A percentile compares a stretch with the other conserved stretches of the same genome.
Evolutionary conservation across 2,329 filamentous ascomycete species (phyloP).

Genomic region (Fusarium sp.): DNA sequence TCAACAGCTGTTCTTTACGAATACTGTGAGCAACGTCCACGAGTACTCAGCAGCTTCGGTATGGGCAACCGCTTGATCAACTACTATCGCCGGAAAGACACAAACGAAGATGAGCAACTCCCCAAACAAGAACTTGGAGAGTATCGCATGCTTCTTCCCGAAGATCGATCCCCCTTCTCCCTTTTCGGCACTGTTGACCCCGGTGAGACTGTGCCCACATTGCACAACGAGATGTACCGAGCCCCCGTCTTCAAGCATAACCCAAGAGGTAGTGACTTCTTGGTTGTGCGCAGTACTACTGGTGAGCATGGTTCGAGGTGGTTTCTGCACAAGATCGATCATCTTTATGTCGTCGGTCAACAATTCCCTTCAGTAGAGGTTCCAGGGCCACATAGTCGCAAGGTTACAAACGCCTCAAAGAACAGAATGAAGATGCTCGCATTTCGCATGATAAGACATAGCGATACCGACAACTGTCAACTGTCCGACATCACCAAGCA

Average conservation of each 20-base stretch:
- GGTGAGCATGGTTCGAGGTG: constrained; percentile 80
- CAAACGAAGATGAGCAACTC: constrained; percentile 75
- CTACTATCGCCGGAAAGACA: constrained; percentile 87
- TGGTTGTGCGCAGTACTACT: constrained; percentile 84
- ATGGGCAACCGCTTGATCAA: constrained; percentile 98
- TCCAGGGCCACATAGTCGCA: constrained; percentile 90
- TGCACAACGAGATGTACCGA: constrained; percentile 95
- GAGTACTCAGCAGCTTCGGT: constrained; percentile 92
- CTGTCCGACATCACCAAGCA: constrained; percentile 91
- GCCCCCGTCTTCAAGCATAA: constrained; percentile 92
- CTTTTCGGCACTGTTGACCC: constrained; percentile 93
- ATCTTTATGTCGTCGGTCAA: constrained; percentile 91
- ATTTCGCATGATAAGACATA: constrained; percentile 86
- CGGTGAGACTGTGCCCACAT: constrained; percentile 87
- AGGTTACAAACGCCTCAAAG: constrained; percentile 96
- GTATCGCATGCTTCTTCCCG: constrained; percentile 84
- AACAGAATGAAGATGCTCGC: constrained; percentile 96
- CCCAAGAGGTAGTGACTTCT: constrained; percentile 81
- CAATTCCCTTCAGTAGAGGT: constrained; percentile 92
- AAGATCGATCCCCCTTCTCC: constrained; percentile 95
- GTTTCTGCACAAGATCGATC: constrained; percentile 88
- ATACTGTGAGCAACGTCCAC: constrained; percentile 93
- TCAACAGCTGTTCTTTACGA: constrained; percentile 88
- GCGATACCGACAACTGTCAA: constrained; percentile 72
- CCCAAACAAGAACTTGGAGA: constrained; percentile 90